These are phyloP conservation scores for Panaeolus papilionaceus DNA, from an alignment of 768 basidiomycete genomes.

Conservation along the genomic window DNA sequence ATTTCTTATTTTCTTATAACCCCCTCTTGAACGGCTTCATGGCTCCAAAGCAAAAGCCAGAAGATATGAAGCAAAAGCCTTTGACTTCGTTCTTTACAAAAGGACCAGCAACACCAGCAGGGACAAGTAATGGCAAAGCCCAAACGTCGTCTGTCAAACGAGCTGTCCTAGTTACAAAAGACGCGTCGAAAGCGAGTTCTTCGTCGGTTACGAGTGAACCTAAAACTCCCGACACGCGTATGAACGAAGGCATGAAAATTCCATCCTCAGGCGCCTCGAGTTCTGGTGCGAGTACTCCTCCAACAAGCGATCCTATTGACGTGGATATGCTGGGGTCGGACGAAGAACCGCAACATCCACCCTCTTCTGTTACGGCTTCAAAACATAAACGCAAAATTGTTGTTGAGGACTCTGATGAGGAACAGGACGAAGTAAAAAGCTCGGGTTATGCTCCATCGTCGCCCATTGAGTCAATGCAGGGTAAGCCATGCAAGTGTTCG, in stretches of 20 bases:
- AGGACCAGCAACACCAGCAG: slow-evolving; percentile 30
- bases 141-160: slow-evolving; percentile 31
- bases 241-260: slow-evolving; percentile 36
- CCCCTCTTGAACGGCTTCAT: slow-evolving; percentile 28
- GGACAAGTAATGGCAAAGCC: slow-evolving; percentile 26
- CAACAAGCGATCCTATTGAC: slow-evolving; percentile 80
- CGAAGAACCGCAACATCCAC: slow-evolving; percentile 42
- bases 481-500: slow-evolving; percentile 25
- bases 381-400: slow-evolving; percentile 73
- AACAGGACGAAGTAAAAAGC: slow-evolving; percentile 38
- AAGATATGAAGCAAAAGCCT: slow-evolving; percentile 72
- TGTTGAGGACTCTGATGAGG: slow-evolving; percentile 77
- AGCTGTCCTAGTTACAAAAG: slow-evolving; percentile 22
- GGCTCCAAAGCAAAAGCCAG: slow-evolving; percentile 50
- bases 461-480: slow-evolving; percentile 41
- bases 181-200: slow-evolving; percentile 39
- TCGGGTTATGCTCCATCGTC: slow-evolving; percentile 39
- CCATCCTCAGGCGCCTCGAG: slow-evolving; percentile 51
- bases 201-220: slow-evolving; percentile 42
- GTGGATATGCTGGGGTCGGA: slow-evolving; percentile 72
- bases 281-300: slow-evolving; percentile 65
- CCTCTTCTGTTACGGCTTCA: slow-evolving; percentile 36
- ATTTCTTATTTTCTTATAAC: neutral
- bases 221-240: slow-evolving; percentile 47
- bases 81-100: slow-evolving; percentile 72